A percentile compares a stretch with the other conserved stretches of the same genome.
These are phyloP conservation scores for Plasmodium vivax DNA, from an alignment of 169 alveolate genomes.

Conservation along the genomic window DNA sequence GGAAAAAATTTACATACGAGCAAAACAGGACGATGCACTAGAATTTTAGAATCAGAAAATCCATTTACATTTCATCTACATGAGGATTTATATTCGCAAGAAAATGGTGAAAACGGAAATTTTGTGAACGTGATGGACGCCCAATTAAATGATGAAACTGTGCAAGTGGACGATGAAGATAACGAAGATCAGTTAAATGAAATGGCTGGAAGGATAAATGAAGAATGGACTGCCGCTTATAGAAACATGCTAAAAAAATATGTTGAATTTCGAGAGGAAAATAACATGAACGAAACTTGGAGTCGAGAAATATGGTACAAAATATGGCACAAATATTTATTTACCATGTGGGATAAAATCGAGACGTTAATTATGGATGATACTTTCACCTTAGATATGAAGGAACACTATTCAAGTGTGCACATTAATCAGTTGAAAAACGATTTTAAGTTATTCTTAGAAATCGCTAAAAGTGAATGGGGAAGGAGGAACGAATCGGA, in stretches of 20 bases:
- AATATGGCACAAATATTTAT: background rate
- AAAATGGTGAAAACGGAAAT: background rate
- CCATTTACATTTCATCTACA: background rate
- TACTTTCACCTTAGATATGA: background rate
- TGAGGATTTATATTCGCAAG: background rate
- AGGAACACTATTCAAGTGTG: background rate
- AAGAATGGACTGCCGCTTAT: background rate
- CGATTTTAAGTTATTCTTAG: background rate
- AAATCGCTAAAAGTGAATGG: background rate
- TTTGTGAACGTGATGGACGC: too few species aligned
- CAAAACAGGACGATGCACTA: background rate
- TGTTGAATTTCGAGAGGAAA: background rate
- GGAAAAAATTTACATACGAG: too few species aligned
- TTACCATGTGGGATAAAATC: background rate
- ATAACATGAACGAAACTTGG: background rate
- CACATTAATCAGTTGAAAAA: background rate
- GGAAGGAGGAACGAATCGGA: background rate
- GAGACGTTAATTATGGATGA: background rate
- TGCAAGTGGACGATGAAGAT: background rate
- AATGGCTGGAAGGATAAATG: background rate
- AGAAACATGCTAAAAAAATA: background rate
- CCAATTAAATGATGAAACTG: background rate
- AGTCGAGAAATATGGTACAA: background rate
- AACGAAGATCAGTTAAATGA: background rate
- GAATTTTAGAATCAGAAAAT: background rate